phyloP scores from a whole-genome alignment of 2,329 filamentous ascomycete species.

The Juglanconis oblonga region DNA sequence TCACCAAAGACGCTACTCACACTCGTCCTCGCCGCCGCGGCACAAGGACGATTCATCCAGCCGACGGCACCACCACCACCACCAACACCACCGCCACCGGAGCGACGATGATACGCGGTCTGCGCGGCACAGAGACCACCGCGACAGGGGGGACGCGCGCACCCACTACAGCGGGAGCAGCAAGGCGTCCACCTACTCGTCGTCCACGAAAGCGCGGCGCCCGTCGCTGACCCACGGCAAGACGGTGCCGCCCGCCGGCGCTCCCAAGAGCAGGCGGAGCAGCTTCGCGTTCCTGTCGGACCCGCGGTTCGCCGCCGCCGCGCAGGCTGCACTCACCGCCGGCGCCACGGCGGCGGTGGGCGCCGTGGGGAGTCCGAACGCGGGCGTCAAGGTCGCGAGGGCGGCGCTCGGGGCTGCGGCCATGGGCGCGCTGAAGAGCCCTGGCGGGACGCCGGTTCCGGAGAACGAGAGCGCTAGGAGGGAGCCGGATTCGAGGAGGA shows the following conservation, averaged over 20 bases:
- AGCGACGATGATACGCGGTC: background rate
- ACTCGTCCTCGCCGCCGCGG: slow-evolving; percentile 8
- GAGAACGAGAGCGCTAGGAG: background rate
- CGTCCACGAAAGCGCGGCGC: background rate
- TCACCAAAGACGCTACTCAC: slow-evolving; percentile 4
- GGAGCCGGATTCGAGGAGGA: background rate
- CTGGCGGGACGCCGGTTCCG: background rate
- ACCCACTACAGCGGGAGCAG: slow-evolving; percentile 5
- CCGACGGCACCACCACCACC: background rate
- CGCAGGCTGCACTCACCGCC: slow-evolving; percentile 24
- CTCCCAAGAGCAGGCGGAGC: background rate
- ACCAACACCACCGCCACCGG: slow-evolving; percentile 2
- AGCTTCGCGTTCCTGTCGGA: slow-evolving; percentile 13
- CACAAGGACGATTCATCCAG: background rate
- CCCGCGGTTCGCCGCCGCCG: slow-evolving; percentile 24
- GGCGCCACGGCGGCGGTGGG: slow-evolving; percentile 22
- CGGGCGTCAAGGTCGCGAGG: slow-evolving; percentile 23
- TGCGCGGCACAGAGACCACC: background rate
- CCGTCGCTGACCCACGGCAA: background rate
- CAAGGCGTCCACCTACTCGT: background rate
- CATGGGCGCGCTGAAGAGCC: slow-evolving; percentile 19
- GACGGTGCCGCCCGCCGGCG: background rate
- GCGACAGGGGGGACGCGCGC: background rate
- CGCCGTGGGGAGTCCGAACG: slow-evolving; percentile 21
- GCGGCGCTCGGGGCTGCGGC: slow-evolving; percentile 26